A percentile compares a stretch with the other conserved stretches of the same genome.
phyloP scores from a whole-genome alignment of 2,329 filamentous ascomycete genomes.

The Monilinia polystroma region DNA sequence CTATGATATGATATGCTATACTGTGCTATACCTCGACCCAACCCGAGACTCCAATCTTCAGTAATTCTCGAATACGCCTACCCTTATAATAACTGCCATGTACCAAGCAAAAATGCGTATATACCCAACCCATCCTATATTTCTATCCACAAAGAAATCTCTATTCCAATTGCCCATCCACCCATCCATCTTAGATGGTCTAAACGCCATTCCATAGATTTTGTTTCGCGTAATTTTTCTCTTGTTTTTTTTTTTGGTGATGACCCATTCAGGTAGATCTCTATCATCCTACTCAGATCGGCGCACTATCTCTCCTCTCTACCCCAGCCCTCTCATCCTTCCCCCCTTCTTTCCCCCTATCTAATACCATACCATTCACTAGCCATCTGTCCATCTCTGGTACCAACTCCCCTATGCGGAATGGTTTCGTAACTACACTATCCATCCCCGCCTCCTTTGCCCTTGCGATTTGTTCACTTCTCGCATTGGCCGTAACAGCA shows the following conservation, averaged over 20 bases:
- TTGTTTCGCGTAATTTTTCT: background rate
- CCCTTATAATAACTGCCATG: background rate
- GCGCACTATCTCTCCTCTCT: constrained; percentile 18
- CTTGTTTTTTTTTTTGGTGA: too few relatives aligned
- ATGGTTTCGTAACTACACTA: constrained; percentile 71
- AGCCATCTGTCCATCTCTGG: constrained; percentile 52
- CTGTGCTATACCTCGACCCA: too few relatives aligned
- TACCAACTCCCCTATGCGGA: constrained; percentile 60
- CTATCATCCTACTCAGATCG: background rate
- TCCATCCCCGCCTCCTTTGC: constrained; percentile 44
- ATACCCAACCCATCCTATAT: background rate
- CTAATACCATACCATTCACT: constrained; percentile 1
- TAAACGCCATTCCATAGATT: constrained; percentile 7
- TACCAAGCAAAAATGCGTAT: background rate
- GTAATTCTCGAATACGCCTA: background rate
- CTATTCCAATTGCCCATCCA: background rate
- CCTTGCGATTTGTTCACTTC: constrained; percentile 34
- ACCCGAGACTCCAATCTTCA: background rate
- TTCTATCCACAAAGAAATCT: background rate
- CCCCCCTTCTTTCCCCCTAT: background rate
- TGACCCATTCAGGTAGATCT: background rate
- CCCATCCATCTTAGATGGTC: background rate
- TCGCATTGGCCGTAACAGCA: constrained; percentile 39
- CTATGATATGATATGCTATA: too few relatives aligned
- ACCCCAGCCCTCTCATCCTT: constrained; percentile 8